Base-by-base conservation (phyloP, 2,329 filamentous ascomycete species). In the Clarireedia paspali region DNA sequence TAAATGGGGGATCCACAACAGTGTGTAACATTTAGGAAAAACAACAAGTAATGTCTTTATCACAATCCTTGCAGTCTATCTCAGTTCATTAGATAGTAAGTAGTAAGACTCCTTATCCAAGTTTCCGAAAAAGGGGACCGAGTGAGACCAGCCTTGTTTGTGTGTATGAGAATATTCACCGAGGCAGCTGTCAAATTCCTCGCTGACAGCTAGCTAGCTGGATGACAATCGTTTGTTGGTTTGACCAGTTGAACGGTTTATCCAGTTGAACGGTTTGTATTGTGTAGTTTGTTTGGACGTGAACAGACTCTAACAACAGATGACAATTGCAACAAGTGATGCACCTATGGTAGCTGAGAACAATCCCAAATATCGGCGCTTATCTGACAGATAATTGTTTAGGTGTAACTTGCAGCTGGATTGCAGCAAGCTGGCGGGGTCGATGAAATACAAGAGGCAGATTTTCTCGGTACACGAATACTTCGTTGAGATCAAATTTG, bases 11-110 rank as follows among this genome's bases (percentile, higher is more conserved):
- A 12, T 34, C 30, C 30, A 34, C 40, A 47, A 47, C 39, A 17
- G 36, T 14, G 39, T 36, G 36, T 39, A 23, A 30, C 42, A 36
- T 50, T 53, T 47, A 27, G 54, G 34, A 23, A 42, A 59, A 62
- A 60, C 59, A 60, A 54, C 46, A 60, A 57, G 53, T 39, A 57
- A 52, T 54, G 24, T 51, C 47, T 47, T 60, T 65, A 66, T 65
- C 64, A 55, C 20, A 44, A 63, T 56, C 62, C 63, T 58, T 64
- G 63, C 58, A 60, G 63, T 62, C 61, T 60, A 27, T 44, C 46
- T 47, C 50, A 47, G 57, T 53, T 45, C 24, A 17, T 44, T 40
- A 10, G 46, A 17, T 55, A 36, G 39, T 23, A 53, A 62, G 59
- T 55, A 36, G 39, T 23, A 53, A 62, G 59, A 60, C 59, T 63